A percentile compares a stretch with the other conserved stretches of the same genome.
These are phyloP conservation scores for Sugiyamaella lignohabitans DNA, from an alignment of 805 yeast genomes.

Conservation along the genomic window DNA sequence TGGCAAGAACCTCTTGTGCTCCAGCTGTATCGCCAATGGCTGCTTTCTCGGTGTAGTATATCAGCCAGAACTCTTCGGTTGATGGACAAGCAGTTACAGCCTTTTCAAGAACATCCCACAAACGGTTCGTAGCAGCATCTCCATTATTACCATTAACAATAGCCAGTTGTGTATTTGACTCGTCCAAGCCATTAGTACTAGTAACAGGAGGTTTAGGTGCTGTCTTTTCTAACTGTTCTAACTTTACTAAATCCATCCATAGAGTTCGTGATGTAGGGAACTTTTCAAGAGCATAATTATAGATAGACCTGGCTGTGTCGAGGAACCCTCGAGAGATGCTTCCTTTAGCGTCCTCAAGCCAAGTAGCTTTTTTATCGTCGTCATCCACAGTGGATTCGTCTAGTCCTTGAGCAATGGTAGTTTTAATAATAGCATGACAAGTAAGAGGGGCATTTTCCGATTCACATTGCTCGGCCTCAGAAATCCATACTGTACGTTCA, in stretches of 20 bases:
- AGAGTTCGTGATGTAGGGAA: constrained; percentile 38
- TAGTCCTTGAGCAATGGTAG: constrained; percentile 34
- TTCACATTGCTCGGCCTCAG: constrained; percentile 50
- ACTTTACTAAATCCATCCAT: constrained; percentile 25
- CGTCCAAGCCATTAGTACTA: not conserved
- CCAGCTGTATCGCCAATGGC: constrained; percentile 39
- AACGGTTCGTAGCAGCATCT: constrained; percentile 23
- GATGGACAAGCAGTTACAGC: constrained; percentile 48
- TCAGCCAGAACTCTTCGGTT: constrained; percentile 47
- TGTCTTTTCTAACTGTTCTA: constrained; percentile 20
- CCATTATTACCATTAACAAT: constrained; percentile 11
- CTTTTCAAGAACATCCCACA: constrained; percentile 45
- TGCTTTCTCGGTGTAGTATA: constrained; percentile 72
- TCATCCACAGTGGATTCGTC: constrained; percentile 22
- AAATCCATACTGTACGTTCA: constrained; percentile 46
- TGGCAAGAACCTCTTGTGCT: constrained; percentile 48
- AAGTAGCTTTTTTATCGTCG: constrained; percentile 26
- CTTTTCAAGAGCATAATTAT: constrained; percentile 39
- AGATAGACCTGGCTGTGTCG: constrained; percentile 43
- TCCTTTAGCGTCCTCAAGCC: constrained; percentile 36
- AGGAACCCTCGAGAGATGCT: constrained; percentile 24
- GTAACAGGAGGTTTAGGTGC: not conserved
- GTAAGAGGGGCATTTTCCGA: constrained; percentile 40
- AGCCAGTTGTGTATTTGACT: no score
- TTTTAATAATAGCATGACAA: constrained; percentile 47